phyloP scores from a whole-genome alignment of 2,329 filamentous ascomycete genomes.

The Pseudogymnoascus sp. region DNA sequence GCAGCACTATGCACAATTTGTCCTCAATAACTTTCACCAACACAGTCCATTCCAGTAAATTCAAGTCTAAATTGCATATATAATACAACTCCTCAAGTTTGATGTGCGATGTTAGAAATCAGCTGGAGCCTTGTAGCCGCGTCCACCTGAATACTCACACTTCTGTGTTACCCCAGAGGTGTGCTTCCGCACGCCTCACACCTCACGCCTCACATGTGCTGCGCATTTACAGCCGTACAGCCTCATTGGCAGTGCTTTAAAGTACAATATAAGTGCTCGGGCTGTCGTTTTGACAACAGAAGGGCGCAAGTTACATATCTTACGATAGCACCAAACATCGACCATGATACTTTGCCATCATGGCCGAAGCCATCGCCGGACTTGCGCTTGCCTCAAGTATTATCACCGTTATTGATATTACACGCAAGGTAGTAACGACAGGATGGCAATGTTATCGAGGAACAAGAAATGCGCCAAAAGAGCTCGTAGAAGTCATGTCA shows the following conservation, averaged over 20 bases:
- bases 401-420: neutral
- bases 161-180: neutral
- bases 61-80: neutral
- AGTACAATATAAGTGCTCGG: neutral
- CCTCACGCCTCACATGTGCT: neutral
- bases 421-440: neutral
- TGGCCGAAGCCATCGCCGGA: neutral
- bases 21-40: neutral
- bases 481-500: neutral
- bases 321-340: neutral
- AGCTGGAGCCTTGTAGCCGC: neutral
- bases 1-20: neutral
- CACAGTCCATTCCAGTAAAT: neutral
- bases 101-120: neutral
- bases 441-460: neutral
- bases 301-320: neutral
- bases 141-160: neutral
- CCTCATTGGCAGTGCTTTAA: neutral
- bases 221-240: neutral
- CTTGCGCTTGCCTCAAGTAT: neutral
- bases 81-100: neutral
- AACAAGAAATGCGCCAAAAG: neutral
- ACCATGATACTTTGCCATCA: neutral
- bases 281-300: neutral
- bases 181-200: neutral